A percentile compares a stretch with the other conserved stretches of the same genome.
These are phyloP conservation scores for Adenanthera pavonina DNA, from an alignment of 306 rosid genomes.

Conservation along the genomic window DNA sequence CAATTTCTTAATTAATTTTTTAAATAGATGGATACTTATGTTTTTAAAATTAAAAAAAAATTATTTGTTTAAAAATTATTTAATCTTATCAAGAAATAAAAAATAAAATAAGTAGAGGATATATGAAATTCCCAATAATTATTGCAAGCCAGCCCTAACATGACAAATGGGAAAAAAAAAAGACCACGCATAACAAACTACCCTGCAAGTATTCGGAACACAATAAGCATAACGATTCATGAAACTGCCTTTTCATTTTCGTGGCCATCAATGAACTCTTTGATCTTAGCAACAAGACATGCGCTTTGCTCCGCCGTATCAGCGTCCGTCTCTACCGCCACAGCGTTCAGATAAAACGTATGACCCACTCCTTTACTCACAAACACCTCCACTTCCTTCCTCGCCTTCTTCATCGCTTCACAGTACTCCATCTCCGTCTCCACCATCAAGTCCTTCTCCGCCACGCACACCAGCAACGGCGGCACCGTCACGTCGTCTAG, in stretches of 20 bases:
- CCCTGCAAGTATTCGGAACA: too few relatives aligned
- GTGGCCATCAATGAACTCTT: slow-evolving; percentile 54
- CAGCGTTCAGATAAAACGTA: slow-evolving; percentile 60
- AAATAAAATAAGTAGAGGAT: too few relatives aligned
- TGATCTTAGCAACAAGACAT: slow-evolving; percentile 47
- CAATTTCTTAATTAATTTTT: too few relatives aligned
- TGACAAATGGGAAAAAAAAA: too few relatives aligned
- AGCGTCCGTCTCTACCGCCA: slow-evolving; percentile 56
- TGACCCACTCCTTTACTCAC: slow-evolving; percentile 53
- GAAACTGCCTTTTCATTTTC: not conserved
- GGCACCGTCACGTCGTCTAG: slow-evolving; percentile 55
- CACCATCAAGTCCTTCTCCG: slow-evolving; percentile 56
- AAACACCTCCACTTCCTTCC: slow-evolving; percentile 56
- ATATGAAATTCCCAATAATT: too few relatives aligned
- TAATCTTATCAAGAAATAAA: too few relatives aligned
- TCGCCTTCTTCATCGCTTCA: slow-evolving; percentile 68
- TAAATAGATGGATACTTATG: too few relatives aligned
- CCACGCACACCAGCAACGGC: slow-evolving; percentile 60
- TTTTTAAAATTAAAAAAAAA: too few relatives aligned
- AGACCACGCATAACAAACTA: too few relatives aligned
- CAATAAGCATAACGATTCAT: not conserved
- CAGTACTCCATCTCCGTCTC: slow-evolving; percentile 70
- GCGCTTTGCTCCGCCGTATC: slow-evolving; percentile 46
- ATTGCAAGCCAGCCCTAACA: too few relatives aligned
- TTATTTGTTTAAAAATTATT: too few relatives aligned